Evolutionary conservation across 1,284 basidiomycete genomes (phyloP), one percentile per base, ranked within the genome.

Genomic region (Malassezia dermatis): DNA sequence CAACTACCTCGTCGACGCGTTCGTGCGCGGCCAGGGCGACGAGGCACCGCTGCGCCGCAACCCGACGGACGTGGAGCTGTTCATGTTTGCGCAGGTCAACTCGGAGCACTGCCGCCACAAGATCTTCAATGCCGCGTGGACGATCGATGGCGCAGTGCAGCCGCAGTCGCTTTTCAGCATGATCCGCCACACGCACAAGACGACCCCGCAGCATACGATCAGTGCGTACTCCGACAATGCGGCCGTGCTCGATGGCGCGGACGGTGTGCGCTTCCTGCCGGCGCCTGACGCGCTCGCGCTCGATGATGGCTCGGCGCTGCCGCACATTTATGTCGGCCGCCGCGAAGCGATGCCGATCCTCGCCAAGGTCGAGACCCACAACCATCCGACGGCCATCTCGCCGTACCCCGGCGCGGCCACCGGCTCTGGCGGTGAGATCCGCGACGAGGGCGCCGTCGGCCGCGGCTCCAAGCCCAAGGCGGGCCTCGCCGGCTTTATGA

Each of bases 71-170:
- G 91, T 94, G 12, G 94, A 99, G 75, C 81, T 99, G 17, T 98
- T 98, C 81, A 98, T 98, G 93, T 99, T 98, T 75, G 93, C 94
- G 15, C 94, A 99, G 75, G 93, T 99, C 75, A 99, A 99, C 78
- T 96, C 91, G 37, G 94, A 99, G 77, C 94, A 98, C 76, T 99
- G 94, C 76, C 82, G 94, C 43, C 94, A 99, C 81, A 99, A 99
- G 78, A 98, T 96, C 66, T 99, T 98, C 80, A 99, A 99, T 74
- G 91, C 94, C 0, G 82, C 86, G 37, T 99, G 94, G 94, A 87
- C 84, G 21, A 83, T 95, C 63, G 86, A 94, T 69, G 84, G 80
- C 5, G 68, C 79, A 34, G 69, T 78, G n/a, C 80, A 83, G 71
- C 82, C 86, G 58, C 79, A 80, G 58, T 89, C 89, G 7, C 82